Evolutionary conservation across 306 rosid genomes (phyloP).

Genomic region (Aeschynomene evenia): DNA sequence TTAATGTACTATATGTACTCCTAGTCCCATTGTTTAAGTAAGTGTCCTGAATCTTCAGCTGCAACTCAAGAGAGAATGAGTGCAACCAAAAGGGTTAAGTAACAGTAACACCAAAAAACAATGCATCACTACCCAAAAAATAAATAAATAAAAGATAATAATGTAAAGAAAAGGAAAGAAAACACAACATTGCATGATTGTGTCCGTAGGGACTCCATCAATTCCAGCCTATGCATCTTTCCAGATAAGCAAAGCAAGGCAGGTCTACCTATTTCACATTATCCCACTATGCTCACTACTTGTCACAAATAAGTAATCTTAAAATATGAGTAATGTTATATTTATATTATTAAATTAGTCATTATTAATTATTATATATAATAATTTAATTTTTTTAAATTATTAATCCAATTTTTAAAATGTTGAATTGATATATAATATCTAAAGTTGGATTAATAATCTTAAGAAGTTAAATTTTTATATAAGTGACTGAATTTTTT

Average conservation of each 20-base stretch:
- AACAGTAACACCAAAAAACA: slow-evolving; percentile 23
- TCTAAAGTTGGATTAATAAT: no score
- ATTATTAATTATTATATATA: no score
- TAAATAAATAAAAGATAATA: slow-evolving; percentile 41
- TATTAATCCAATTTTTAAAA: no score
- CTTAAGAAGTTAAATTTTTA: no score
- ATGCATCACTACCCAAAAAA: slow-evolving; percentile 40
- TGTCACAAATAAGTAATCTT: slow-evolving; percentile 22
- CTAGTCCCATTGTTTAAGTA: no score
- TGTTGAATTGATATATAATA: no score
- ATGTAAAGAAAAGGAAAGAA: slow-evolving; percentile 24
- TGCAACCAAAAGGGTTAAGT: slow-evolving; percentile 29
- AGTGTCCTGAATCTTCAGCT: no score
- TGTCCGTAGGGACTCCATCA: slow-evolving; percentile 43
- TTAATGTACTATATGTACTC: no score
- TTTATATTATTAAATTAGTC: no score
- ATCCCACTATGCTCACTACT: slow-evolving; percentile 30
- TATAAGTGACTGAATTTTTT: no score
- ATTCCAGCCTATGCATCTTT: slow-evolving; percentile 43
- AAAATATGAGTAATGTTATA: no score
- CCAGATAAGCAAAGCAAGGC: slow-evolving; percentile 42
- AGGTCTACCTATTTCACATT: slow-evolving; percentile 12
- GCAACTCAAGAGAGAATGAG: slow-evolving; percentile 23
- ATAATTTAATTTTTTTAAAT: no score
- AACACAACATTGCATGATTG: slow-evolving; percentile 33